Conservation (phyloP, 192 early-diverging fungal genomes). For the Backusella circina region DNA sequence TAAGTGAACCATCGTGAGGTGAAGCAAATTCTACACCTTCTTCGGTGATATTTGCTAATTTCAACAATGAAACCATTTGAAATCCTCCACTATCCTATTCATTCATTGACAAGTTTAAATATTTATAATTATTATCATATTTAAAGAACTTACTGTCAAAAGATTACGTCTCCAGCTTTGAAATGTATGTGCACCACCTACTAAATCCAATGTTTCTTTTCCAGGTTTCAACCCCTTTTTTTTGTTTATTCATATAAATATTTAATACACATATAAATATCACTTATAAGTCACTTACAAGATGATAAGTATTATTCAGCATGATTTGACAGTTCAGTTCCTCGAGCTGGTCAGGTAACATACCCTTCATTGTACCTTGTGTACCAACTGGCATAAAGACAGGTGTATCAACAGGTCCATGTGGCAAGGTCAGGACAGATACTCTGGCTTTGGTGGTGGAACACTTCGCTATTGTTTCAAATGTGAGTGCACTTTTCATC, state of each 20-base stretch:
- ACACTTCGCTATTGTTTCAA: slow-evolving; percentile 70
- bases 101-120: not conserved
- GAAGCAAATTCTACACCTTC: slow-evolving; percentile 83
- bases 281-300: slow-evolving; percentile 41
- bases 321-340: slow-evolving; percentile 79
- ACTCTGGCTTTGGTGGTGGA: slow-evolving; percentile 81
- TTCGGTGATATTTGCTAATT: slow-evolving; percentile 79
- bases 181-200: slow-evolving; percentile 76
- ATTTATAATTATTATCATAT: no score
- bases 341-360: slow-evolving; percentile 73
- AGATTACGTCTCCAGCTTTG: slow-evolving; percentile 79
- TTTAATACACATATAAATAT: not conserved
- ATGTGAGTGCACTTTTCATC: slow-evolving; percentile 69
- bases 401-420: slow-evolving; percentile 77
- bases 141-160: slow-evolving; percentile 61
- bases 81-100: slow-evolving; percentile 73
- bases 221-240: slow-evolving; percentile 49
- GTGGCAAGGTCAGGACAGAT: slow-evolving; percentile 71
- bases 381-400: slow-evolving; percentile 92
- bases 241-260: no score
- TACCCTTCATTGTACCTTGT: slow-evolving; percentile 80
- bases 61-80: slow-evolving; percentile 88
- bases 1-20: slow-evolving; percentile 76
- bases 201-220: slow-evolving; percentile 66
- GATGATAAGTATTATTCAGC: slow-evolving; percentile 85